A percentile compares a stretch with the other conserved stretches of the same genome.
Evolutionary conservation across 2,329 filamentous ascomycete species (phyloP).

Genomic region (Nemania sp.): DNA sequence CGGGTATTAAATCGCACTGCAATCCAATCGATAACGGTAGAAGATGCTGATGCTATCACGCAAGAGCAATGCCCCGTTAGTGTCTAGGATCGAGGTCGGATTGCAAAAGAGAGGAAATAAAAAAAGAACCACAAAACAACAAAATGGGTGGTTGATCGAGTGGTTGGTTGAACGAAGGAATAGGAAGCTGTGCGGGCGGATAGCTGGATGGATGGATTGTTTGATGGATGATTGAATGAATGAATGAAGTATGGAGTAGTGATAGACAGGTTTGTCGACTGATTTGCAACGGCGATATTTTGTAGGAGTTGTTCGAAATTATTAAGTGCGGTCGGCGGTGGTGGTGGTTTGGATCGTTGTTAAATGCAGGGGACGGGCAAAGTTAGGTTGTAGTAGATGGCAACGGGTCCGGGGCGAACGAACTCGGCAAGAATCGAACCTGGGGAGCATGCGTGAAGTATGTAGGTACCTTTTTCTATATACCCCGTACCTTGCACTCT

Average conservation of each 20-base stretch:
- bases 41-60: conserved; percentile 21
- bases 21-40: conserved; percentile 37
- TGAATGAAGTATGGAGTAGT: conserved; percentile 8
- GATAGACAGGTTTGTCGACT: conserved; percentile 7
- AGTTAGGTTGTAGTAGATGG: conserved; percentile 2
- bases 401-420: neutral
- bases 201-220: conserved; percentile 20
- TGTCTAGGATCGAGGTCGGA: conserved; percentile 15
- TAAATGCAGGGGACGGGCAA: conserved; percentile 38
- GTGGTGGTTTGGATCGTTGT: conserved; percentile 32
- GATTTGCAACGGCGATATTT: conserved; percentile 32
- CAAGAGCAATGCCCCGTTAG: conserved; percentile 55
- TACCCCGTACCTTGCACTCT: neutral
- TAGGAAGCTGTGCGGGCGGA: neutral
- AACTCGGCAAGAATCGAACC: neutral
- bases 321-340: conserved; percentile 14
- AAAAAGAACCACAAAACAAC: conserved; percentile 2
- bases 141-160: neutral
- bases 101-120: neutral
- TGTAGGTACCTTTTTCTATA: neutral
- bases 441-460: conserved; percentile 10
- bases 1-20: conserved; percentile 27
- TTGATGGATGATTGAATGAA: conserved; percentile 17
- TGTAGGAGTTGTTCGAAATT: conserved; percentile 32
- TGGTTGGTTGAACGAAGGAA: conserved; percentile 6